These are phyloP conservation scores for Ambrosiella cleistominuta DNA, from an alignment of 2,329 filamentous ascomycete genomes.

Conservation along the genomic window DNA sequence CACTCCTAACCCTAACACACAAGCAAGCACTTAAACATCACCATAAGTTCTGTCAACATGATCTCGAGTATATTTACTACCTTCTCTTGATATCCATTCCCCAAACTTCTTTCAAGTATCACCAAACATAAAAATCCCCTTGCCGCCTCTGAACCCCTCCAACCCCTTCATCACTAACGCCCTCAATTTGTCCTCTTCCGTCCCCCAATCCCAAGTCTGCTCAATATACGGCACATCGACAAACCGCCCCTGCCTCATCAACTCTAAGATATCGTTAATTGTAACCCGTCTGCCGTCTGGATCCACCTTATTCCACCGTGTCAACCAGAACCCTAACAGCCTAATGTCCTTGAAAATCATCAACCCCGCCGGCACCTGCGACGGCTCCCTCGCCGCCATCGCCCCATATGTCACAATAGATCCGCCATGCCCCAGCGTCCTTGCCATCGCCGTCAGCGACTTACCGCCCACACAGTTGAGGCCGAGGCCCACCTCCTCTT, in stretches of 20 bases:
- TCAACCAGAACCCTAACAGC: slow-evolving; percentile 92
- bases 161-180: slow-evolving; percentile 68
- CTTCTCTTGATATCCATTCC: background rate
- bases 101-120: slow-evolving; percentile 28
- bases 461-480: slow-evolving; percentile 92
- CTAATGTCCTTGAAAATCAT: slow-evolving; percentile 86
- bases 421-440: slow-evolving; percentile 48
- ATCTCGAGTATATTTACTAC: background rate
- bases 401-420: slow-evolving; percentile 87
- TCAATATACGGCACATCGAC: slow-evolving; percentile 68
- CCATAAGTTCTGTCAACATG: background rate
- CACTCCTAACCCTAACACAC: background rate
- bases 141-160: slow-evolving; percentile 68
- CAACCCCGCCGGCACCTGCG: slow-evolving; percentile 62
- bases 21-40: background rate
- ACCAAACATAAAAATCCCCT: slow-evolving; percentile 73
- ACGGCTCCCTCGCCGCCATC: slow-evolving; percentile 69
- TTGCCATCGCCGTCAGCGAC: slow-evolving; percentile 60
- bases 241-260: slow-evolving; percentile 62
- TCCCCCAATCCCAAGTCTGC: slow-evolving; percentile 69
- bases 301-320: slow-evolving; percentile 66
- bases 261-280: slow-evolving; percentile 64
- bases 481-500: slow-evolving; percentile 57
- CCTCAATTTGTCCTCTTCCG: slow-evolving; percentile 48
- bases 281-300: slow-evolving; percentile 58